These are phyloP conservation scores for Suillus cothurnatus DNA, from an alignment of 768 basidiomycete genomes.

Conservation along the genomic window DNA sequence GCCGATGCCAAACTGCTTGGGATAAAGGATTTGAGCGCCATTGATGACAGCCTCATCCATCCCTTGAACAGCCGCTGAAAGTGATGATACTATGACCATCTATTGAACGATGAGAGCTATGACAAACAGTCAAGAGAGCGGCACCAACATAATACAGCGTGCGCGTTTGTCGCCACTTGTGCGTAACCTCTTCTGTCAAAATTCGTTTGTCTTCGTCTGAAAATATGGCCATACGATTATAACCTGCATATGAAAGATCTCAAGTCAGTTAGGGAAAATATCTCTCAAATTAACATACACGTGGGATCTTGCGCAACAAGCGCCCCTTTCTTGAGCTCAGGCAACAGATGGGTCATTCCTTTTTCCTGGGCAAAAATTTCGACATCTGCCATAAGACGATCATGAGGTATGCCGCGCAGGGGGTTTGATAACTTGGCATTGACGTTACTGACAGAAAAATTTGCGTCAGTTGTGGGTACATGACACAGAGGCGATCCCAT, in stretches of 20 bases:
- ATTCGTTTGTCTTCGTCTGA: constrained; percentile 45
- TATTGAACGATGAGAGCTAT: constrained; percentile 36
- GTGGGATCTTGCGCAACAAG: constrained; percentile 69
- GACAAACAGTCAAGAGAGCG: neutral
- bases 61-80: constrained; percentile 81
- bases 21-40: constrained; percentile 49
- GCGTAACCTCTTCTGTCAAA: constrained; percentile 46
- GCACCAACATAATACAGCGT: constrained; percentile 44
- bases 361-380: constrained; percentile 56
- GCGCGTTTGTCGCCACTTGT: constrained; percentile 51
- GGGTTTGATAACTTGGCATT: constrained; percentile 58
- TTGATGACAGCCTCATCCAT: constrained; percentile 45
- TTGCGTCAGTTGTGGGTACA: neutral
- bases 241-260: constrained; percentile 33
- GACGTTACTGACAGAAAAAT: constrained; percentile 26
- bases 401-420: constrained; percentile 58
- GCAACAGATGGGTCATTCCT: constrained; percentile 41
- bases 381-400: constrained; percentile 60
- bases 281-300: constrained; percentile 43
- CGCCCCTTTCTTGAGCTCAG: constrained; percentile 69
- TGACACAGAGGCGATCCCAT: too few species aligned
- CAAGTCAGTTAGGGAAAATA: constrained; percentile 30
- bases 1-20: constrained; percentile 56
- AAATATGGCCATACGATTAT: constrained; percentile 43
- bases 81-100: constrained; percentile 58